Conservation (phyloP, 2,329 filamentous ascomycete species). For the Diplodia seriata region DNA sequence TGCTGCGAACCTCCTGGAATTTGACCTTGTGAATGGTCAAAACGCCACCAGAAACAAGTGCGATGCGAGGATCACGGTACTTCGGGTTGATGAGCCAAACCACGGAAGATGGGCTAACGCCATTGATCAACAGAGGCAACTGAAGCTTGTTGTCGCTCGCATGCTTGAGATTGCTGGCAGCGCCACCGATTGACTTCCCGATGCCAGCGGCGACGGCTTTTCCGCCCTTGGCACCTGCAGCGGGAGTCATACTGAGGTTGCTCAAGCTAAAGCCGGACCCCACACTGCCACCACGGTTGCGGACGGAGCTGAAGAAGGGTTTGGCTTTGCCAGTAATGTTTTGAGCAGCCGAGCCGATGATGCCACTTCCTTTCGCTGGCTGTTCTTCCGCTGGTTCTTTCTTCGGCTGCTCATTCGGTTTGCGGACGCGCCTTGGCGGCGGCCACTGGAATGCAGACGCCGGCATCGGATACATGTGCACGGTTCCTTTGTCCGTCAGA, state of each 20-base stretch:
- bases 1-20: conserved; percentile 53
- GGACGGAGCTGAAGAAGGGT: conserved; percentile 47
- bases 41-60: conserved; percentile 69
- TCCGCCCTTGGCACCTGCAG: conserved; percentile 67
- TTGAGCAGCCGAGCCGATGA: conserved; percentile 44
- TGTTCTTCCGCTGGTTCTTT: conserved; percentile 33
- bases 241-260: conserved; percentile 50
- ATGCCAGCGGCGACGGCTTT: conserved; percentile 76
- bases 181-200: conserved; percentile 71
- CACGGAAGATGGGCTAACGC: conserved; percentile 66
- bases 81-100: conserved; percentile 69
- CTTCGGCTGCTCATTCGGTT: conserved; percentile 38
- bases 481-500: conserved; percentile 92
- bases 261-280: conserved; percentile 42
- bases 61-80: conserved; percentile 51
- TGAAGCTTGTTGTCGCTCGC: conserved; percentile 77
- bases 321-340: conserved; percentile 53
- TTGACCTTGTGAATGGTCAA: conserved; percentile 70
- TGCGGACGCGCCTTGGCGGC: conserved; percentile 62
- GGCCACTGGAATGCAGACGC: conserved; percentile 86
- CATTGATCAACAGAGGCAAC: conserved; percentile 63
- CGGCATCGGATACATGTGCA: conserved; percentile 90
- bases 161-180: conserved; percentile 74
- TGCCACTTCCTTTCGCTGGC: conserved; percentile 20
- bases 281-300: conserved; percentile 43